phyloP scores from a whole-genome alignment of 768 basidiomycete genomes.

The Thelephora aurantiotincta region DNA sequence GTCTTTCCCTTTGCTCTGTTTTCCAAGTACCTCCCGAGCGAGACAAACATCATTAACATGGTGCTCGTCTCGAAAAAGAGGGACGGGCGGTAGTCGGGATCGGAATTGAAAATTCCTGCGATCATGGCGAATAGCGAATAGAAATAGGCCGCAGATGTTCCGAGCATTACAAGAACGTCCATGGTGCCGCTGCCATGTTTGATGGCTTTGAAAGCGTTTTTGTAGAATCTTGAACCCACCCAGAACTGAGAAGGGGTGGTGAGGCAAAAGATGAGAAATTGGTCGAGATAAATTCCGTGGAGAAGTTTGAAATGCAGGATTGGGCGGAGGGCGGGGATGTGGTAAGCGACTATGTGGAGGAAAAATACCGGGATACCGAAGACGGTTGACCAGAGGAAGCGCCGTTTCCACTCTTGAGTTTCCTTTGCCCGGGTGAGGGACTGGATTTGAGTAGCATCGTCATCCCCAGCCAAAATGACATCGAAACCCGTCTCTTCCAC shows the following conservation, averaged over 20 bases:
- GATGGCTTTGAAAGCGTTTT: conserved; percentile 80
- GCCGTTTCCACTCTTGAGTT: conserved; percentile 75
- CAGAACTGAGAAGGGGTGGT: conserved; percentile 91
- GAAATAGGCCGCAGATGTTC: conserved; percentile 86
- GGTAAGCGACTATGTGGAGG: conserved; percentile 72
- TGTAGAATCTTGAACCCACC: conserved; percentile 80
- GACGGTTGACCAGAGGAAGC: conserved; percentile 56
- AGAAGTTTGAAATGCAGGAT: conserved; percentile 38
- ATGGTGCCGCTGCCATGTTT: conserved; percentile 87
- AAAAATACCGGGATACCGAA: conserved; percentile 95
- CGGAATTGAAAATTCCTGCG: conserved; percentile 44
- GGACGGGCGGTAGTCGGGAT: conserved; percentile 62
- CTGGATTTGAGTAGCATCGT: conserved; percentile 71
- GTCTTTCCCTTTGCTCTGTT: conserved; percentile 97
- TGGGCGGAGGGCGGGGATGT: conserved; percentile 42
- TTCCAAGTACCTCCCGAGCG: conserved; percentile 88
- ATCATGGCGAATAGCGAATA: conserved; percentile 73
- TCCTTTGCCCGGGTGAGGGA: conserved; percentile 85
- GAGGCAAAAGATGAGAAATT: conserved; percentile 58
- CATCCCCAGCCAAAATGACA: conserved; percentile 69
- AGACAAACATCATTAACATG: conserved; percentile 96
- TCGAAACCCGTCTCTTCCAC: conserved; percentile 87
- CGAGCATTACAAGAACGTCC: conserved; percentile 95
- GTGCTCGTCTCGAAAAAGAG: conserved; percentile 98
- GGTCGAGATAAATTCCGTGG: conserved; percentile 67